Evolutionary conservation across 2,329 filamentous ascomycete species (phyloP).

Genomic region (Arthrinium puccinioides): DNA sequence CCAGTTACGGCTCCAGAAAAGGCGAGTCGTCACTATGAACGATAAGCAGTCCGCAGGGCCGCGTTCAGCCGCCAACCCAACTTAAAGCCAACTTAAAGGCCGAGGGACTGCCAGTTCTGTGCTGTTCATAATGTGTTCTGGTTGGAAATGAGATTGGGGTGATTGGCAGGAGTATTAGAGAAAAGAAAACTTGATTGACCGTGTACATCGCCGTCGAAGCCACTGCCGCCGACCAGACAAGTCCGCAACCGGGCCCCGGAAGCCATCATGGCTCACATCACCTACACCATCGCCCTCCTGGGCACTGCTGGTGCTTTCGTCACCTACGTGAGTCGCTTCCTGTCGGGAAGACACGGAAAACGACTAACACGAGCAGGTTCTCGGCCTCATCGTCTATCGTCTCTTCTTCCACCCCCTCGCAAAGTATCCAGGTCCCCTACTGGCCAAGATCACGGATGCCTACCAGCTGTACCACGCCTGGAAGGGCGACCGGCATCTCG

Average conservation of each 20-base stretch:
- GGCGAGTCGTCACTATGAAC: no score
- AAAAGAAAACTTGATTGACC: no score
- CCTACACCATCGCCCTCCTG: background rate
- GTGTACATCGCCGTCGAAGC: no score
- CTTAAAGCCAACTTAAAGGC: no score
- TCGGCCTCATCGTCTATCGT: constrained; percentile 9
- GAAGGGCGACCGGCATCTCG: constrained; percentile 66
- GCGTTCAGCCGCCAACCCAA: no score
- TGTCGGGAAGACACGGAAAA: background rate
- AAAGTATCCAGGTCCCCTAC: constrained; percentile 14
- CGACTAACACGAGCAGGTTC: background rate
- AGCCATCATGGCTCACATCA: background rate
- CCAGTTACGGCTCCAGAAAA: no score
- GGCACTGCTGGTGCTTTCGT: background rate
- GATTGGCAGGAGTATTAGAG: no score
- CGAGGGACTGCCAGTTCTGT: no score
- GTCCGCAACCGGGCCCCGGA: background rate
- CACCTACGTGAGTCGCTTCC: background rate
- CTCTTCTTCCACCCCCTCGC: constrained; percentile 16
- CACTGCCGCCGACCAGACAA: no score
- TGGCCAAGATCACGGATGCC: constrained; percentile 19
- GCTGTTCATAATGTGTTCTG: no score
- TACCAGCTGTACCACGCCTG: constrained; percentile 68
- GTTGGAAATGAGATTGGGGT: no score
- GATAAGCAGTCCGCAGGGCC: no score